A percentile compares a stretch with the other conserved stretches of the same genome.
These are phyloP conservation scores for Suillus lakei DNA, from an alignment of 768 basidiomycete genomes.

Conservation along the genomic window DNA sequence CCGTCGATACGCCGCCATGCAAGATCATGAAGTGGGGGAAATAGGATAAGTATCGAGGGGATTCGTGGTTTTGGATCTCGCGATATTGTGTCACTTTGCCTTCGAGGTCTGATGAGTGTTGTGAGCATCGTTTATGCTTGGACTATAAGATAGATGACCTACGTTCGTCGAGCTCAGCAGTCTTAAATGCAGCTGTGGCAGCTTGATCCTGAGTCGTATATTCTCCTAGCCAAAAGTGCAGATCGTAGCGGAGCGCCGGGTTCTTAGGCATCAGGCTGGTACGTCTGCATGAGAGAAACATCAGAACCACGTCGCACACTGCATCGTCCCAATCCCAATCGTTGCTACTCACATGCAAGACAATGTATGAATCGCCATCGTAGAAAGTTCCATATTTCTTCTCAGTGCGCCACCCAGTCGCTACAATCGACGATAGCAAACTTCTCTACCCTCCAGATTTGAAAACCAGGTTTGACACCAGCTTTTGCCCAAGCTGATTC, in stretches of 20 bases:
- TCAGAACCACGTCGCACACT: neutral
- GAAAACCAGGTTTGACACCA: conserved; percentile 46
- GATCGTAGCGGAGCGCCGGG: conserved; percentile 51
- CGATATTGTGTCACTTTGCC: conserved; percentile 64
- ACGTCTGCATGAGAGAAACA: conserved; percentile 47
- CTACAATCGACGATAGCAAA: conserved; percentile 54
- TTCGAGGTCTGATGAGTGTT: conserved; percentile 35
- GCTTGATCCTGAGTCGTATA: conserved; percentile 65
- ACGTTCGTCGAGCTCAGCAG: conserved; percentile 71
- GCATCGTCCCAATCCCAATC: neutral
- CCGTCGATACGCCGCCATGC: conserved; percentile 54
- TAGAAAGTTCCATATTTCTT: conserved; percentile 58
- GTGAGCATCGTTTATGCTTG: neutral
- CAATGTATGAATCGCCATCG: conserved; percentile 67
- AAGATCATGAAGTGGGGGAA: conserved; percentile 52
- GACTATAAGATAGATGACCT: conserved; percentile 20
- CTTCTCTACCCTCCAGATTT: conserved; percentile 65
- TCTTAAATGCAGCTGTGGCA: conserved; percentile 68
- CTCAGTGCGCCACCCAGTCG: neutral
- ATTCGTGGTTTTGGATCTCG: conserved; percentile 65
- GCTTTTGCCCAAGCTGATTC: conserved; percentile 57
- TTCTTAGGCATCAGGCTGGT: conserved; percentile 53
- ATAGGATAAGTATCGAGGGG: conserved; percentile 52
- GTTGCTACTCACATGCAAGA: conserved; percentile 53
- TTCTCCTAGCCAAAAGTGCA: conserved; percentile 70